Conservation (phyloP, 805 yeast genomes). For the Cyberlindnera xishuangbannaensis region DNA sequence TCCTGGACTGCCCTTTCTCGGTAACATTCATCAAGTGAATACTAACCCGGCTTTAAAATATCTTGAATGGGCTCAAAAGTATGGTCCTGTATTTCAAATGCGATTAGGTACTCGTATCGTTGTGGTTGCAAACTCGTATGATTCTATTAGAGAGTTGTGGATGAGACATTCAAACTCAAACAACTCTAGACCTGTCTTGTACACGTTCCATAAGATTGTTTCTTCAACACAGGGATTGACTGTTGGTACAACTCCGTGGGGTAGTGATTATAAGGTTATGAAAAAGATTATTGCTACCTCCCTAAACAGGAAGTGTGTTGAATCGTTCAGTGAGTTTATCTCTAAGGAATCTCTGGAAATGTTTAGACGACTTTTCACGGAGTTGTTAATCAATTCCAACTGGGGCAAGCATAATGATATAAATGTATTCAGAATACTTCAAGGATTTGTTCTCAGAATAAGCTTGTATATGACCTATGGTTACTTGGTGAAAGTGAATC, state of each 20-base stretch:
- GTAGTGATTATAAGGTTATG: conserved; percentile 39
- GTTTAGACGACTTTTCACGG: conserved; percentile 18
- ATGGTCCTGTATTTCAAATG: conserved; percentile 53
- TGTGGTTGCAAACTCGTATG: conserved; percentile 62
- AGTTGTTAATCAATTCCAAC: conserved; percentile 3
- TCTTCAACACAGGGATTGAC: conserved; percentile 53
- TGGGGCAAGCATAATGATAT: conserved; percentile 27
- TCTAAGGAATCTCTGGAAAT: conserved; percentile 32
- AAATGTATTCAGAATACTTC: conserved; percentile 37
- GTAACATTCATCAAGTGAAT: conserved; percentile 40
- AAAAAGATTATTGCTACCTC: conserved; percentile 43
- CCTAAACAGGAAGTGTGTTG: conserved; percentile 34
- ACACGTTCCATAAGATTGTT: conserved; percentile 62
- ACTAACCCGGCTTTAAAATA: conserved; percentile 47
- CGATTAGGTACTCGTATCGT: conserved; percentile 52
- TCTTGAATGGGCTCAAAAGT: conserved; percentile 36
- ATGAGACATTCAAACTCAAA: conserved; percentile 41
- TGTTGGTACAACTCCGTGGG: conserved; percentile 59
- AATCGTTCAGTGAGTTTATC: conserved; percentile 29
- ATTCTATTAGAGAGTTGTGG: conserved; percentile 51
- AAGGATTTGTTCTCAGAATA: conserved; percentile 45
- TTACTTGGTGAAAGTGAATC: conserved; percentile 37
- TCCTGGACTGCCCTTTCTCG: conserved; percentile 46
- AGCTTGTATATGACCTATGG: conserved; percentile 52
- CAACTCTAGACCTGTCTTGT: conserved; percentile 61